Conservation (phyloP, 306 rosid species). For the Dryas drummondii region DNA sequence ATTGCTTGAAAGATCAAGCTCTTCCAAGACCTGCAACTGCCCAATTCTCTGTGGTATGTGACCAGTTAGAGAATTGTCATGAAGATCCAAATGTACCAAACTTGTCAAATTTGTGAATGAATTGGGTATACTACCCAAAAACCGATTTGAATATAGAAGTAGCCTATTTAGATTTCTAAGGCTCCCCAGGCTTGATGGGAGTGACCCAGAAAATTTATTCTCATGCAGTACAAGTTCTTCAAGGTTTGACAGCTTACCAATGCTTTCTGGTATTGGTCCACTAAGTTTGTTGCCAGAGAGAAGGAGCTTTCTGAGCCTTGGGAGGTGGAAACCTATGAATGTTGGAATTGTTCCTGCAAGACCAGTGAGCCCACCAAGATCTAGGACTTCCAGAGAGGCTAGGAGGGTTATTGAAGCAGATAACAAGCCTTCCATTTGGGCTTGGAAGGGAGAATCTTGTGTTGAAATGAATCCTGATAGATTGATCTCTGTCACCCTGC, state of each 20-base stretch:
- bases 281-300: constrained; percentile 60
- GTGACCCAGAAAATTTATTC: constrained; percentile 48
- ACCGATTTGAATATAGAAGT: constrained; percentile 41
- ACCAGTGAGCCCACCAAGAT: constrained; percentile 56
- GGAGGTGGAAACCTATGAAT: constrained; percentile 43
- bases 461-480: constrained; percentile 58
- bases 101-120: constrained; percentile 45
- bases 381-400: constrained; percentile 52
- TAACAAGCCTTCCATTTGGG: constrained; percentile 54
- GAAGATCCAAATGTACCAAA: constrained; percentile 50
- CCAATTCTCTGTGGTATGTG: constrained; percentile 44
- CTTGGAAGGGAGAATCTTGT: constrained; percentile 37
- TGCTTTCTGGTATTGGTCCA: constrained; percentile 63
- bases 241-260: constrained; percentile 56
- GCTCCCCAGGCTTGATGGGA: constrained; percentile 56
- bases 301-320: constrained; percentile 47
- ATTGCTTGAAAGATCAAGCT: constrained; percentile 62
- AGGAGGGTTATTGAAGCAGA: constrained; percentile 56
- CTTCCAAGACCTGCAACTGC: constrained; percentile 42
- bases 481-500: constrained; percentile 53
- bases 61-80: constrained; percentile 42
- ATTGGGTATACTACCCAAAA: constrained; percentile 48
- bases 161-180: constrained; percentile 37
- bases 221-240: constrained; percentile 52
- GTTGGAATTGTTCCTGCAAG: constrained; percentile 59